Conservation (phyloP, 306 rosid species). For the Trichosanthes cucumerina region DNA sequence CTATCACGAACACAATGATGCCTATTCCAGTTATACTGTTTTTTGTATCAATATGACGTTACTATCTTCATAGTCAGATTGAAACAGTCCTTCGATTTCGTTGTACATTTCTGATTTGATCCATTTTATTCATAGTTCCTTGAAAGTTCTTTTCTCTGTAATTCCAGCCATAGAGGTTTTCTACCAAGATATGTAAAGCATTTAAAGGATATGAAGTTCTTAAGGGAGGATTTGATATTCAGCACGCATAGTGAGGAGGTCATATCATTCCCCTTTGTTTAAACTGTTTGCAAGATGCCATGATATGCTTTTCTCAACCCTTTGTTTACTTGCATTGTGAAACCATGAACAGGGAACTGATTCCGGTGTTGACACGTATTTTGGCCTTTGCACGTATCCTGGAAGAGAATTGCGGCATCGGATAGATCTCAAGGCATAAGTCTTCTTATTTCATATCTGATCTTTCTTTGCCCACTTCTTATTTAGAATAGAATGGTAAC, state of each 20-base stretch:
- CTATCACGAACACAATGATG: not conserved
- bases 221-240: constrained; percentile 81
- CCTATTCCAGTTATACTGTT: not conserved
- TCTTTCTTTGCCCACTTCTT: not conserved
- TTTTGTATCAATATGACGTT: not conserved
- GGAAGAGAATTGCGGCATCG: constrained; percentile 80
- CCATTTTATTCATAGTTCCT: not conserved
- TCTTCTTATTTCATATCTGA: not conserved
- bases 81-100: not conserved
- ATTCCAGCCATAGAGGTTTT: constrained; percentile 79
- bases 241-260: constrained; percentile 93
- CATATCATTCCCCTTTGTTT: constrained; percentile 13
- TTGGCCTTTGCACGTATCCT: constrained; percentile 83
- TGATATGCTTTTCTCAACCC: not conserved
- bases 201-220: constrained; percentile 72
- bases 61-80: not conserved
- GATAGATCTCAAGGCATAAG: constrained; percentile 72
- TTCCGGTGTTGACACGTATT: constrained; percentile 85
- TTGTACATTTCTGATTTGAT: not conserved
- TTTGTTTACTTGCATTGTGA: not conserved
- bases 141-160: constrained; percentile 16
- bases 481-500: not conserved
- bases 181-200: constrained; percentile 50
- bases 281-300: constrained; percentile 6
- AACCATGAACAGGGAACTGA: constrained; percentile 53